phyloP scores from a whole-genome alignment of 805 yeast genomes.

The Wickerhamiella dianesei region DNA sequence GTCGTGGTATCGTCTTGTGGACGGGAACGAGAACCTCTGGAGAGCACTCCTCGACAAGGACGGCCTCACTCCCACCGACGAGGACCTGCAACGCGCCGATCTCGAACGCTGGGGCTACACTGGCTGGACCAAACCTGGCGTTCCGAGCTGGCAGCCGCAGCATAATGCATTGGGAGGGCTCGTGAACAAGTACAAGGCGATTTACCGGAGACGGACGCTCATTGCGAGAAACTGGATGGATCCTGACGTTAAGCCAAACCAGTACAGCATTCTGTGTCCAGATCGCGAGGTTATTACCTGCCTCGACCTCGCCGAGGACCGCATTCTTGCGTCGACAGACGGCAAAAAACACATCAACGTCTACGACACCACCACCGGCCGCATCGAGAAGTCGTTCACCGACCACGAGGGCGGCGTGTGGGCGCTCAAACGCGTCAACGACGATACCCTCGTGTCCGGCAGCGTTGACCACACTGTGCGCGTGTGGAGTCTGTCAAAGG shows the following conservation, averaged over 20 bases:
- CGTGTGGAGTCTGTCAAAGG: slow-evolving; percentile 79
- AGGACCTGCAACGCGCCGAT: slow-evolving; percentile 32
- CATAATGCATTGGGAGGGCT: slow-evolving; percentile 17
- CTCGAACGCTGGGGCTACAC: slow-evolving; percentile 25
- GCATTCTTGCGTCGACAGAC: slow-evolving; percentile 85
- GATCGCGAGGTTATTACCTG: slow-evolving; percentile 72
- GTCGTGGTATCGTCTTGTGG: slow-evolving; percentile 56
- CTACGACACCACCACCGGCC: slow-evolving; percentile 64
- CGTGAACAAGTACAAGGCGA: slow-evolving; percentile 34
- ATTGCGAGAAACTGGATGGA: slow-evolving; percentile 70
- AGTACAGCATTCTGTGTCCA: slow-evolving; percentile 34
- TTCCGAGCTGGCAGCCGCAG: slow-evolving; percentile 4
- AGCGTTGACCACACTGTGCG: slow-evolving; percentile 90
- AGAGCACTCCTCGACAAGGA: slow-evolving; percentile 48
- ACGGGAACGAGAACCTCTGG: slow-evolving; percentile 57
- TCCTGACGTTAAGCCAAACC: slow-evolving; percentile 60
- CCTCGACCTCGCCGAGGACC: slow-evolving; percentile 80
- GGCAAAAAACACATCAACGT: slow-evolving; percentile 62
- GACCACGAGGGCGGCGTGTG: slow-evolving; percentile 99
- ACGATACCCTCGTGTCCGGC: slow-evolving; percentile 71
- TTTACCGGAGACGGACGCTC: slow-evolving; percentile 46
- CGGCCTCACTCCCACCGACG: slow-evolving; percentile 37
- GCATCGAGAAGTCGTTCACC: slow-evolving; percentile 42
- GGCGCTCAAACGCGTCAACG: slow-evolving; percentile 80
- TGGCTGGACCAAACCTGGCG: slow-evolving; percentile 19